A percentile compares a stretch with the other conserved stretches of the same genome.
These are phyloP conservation scores for Dioszegia crocea DNA, from an alignment of 768 basidiomycete species.

Conservation along the genomic window DNA sequence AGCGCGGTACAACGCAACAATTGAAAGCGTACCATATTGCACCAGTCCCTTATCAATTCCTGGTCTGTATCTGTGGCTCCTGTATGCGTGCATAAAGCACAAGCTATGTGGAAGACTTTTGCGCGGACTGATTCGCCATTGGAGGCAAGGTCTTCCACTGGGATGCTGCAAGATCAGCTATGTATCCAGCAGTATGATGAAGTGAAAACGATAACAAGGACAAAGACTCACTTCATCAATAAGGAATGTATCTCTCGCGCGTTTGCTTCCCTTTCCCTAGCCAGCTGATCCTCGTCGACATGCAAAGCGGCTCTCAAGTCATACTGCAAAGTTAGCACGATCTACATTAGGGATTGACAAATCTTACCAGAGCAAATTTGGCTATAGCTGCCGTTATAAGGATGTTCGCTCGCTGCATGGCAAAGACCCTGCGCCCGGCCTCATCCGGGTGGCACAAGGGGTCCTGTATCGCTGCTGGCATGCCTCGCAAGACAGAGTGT, in stretches of 20 bases:
- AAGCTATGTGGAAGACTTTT: conserved; percentile 44
- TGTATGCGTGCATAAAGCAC: conserved; percentile 29
- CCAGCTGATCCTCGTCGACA: conserved; percentile 35
- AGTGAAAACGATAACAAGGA: too few species aligned
- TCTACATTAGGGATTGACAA: background rate
- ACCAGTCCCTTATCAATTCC: conserved; percentile 40
- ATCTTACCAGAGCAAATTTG: conserved; percentile 44
- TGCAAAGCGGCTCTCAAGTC: conserved; percentile 35
- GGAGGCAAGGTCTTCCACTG: conserved; percentile 41
- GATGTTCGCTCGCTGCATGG: conserved; percentile 43
- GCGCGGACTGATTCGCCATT: conserved; percentile 42
- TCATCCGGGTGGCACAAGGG: conserved; percentile 8
- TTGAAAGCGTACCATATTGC: conserved; percentile 36
- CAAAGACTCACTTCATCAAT: conserved; percentile 29
- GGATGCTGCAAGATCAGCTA: conserved; percentile 25
- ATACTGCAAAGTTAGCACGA: conserved; percentile 20
- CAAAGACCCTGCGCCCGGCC: conserved; percentile 24
- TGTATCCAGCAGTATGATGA: too few species aligned
- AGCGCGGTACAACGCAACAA: background rate
- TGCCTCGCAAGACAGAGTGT: conserved; percentile 24
- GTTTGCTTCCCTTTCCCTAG: conserved; percentile 35
- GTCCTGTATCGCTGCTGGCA: conserved; percentile 25
- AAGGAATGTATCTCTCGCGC: conserved; percentile 40
- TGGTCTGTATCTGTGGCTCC: conserved; percentile 20
- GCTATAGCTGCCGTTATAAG: conserved; percentile 44